Evolutionary conservation across 2,329 filamentous ascomycete genomes (phyloP).

Genomic region (Mollisiaceae sp.): DNA sequence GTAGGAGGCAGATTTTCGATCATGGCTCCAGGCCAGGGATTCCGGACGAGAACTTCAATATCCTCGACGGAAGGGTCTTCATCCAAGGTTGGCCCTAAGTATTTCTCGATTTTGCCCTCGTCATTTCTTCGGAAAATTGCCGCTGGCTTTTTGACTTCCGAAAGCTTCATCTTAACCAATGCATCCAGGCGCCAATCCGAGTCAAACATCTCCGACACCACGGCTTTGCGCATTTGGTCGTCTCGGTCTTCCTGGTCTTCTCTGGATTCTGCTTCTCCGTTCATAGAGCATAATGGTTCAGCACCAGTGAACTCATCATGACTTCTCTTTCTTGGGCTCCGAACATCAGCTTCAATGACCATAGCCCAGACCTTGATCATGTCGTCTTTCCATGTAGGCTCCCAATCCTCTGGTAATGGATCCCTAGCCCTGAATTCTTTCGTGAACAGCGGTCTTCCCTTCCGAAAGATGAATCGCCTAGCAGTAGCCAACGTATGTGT

Average conservation of each 20-base stretch:
- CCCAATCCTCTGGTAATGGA: conserved; percentile 40
- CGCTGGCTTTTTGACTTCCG: conserved; percentile 70
- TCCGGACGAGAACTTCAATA: conserved; percentile 73
- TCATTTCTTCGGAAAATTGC: conserved; percentile 71
- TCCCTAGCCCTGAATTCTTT: conserved; percentile 61
- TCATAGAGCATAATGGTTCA: conserved; percentile 5
- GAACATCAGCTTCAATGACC: conserved; percentile 52
- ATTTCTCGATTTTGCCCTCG: conserved; percentile 69
- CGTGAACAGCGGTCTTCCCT: conserved; percentile 74
- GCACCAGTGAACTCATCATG: conserved; percentile 51
- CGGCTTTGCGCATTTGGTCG: conserved; percentile 59
- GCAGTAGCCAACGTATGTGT: conserved; percentile 81
- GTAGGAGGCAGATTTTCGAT: conserved; percentile 71
- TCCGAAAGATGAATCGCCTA: conserved; percentile 84
- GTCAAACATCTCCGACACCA: conserved; percentile 80
- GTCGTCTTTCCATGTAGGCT: conserved; percentile 76
- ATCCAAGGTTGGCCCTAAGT: conserved; percentile 70
- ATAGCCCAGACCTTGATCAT: conserved; percentile 87
- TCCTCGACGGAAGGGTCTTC: conserved; percentile 57
- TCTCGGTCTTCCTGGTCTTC: conserved; percentile 47
- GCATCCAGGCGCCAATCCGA: conserved; percentile 76
- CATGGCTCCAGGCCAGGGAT: conserved; percentile 77
- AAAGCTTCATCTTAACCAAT: conserved; percentile 68
- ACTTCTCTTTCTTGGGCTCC: conserved; percentile 50
- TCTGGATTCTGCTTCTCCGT: conserved; percentile 40